A percentile compares a stretch with the other conserved stretches of the same genome.
These are phyloP conservation scores for Tylopilus sp. DNA, from an alignment of 1,284 basidiomycete species.

Conservation along the genomic window DNA sequence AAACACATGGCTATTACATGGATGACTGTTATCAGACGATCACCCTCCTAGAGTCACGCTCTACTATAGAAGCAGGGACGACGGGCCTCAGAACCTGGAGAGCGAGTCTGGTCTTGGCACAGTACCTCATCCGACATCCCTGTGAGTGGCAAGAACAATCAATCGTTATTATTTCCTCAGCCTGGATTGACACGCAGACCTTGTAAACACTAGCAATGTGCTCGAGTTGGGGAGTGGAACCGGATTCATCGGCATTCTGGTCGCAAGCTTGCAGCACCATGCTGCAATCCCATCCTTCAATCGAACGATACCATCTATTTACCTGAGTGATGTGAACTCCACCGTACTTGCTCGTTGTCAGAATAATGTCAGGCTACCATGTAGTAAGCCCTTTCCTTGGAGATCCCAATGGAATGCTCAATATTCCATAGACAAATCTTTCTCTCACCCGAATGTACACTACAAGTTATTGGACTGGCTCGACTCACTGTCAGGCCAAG, in stretches of 20 bases:
- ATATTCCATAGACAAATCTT: constrained; percentile 46
- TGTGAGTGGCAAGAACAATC: constrained; percentile 35
- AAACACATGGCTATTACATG: not conserved
- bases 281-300: constrained; percentile 12
- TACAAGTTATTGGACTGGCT: constrained; percentile 60
- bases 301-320: constrained; percentile 33
- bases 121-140: constrained; percentile 55
- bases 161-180: not conserved
- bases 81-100: constrained; percentile 76
- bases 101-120: constrained; percentile 63
- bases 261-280: constrained; percentile 49
- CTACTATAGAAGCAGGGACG: constrained; percentile 67
- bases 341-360: constrained; percentile 60
- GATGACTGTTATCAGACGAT: constrained; percentile 36
- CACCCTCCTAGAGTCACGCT: constrained; percentile 69
- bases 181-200: constrained; percentile 37
- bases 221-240: constrained; percentile 71
- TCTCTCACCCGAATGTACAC: constrained; percentile 42
- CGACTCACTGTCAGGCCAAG: constrained; percentile 42
- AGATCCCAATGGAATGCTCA: not conserved
- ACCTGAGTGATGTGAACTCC: constrained; percentile 62
- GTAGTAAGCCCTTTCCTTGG: constrained; percentile 47
- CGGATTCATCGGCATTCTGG: constrained; percentile 67
- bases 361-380: constrained; percentile 54
- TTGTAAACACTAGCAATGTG: constrained; percentile 45